These are phyloP conservation scores for Psidium guajava DNA, from an alignment of 345 rosid genomes.

Conservation along the genomic window DNA sequence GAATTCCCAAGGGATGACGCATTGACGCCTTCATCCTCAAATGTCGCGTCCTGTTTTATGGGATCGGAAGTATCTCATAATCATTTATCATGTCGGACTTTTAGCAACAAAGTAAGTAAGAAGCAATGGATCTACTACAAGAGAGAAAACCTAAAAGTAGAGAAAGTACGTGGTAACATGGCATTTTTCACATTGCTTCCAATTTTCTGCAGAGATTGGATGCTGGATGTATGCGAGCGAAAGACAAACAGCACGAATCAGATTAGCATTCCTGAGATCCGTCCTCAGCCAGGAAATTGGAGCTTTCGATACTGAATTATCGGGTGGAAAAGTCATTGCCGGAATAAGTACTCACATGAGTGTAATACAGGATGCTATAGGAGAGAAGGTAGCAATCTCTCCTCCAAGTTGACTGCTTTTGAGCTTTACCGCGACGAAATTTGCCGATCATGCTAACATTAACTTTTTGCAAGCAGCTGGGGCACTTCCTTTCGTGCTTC, in stretches of 20 bases:
- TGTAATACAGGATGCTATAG: slow-evolving; percentile 53
- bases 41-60: neutral
- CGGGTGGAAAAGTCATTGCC: slow-evolving; percentile 36
- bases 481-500: slow-evolving; percentile 47
- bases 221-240: slow-evolving; percentile 67
- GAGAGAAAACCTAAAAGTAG: neutral
- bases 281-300: slow-evolving; percentile 50
- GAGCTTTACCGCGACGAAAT: neutral
- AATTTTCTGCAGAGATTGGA: slow-evolving; percentile 33
- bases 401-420: neutral
- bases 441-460: neutral
- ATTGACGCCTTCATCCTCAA: too few species aligned
- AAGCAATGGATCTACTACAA: neutral
- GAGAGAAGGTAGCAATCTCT: slow-evolving; percentile 37
- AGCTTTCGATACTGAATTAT: slow-evolving; percentile 53
- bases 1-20: neutral
- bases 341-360: slow-evolving; percentile 51
- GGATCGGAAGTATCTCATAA: neutral
- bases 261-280: slow-evolving; percentile 34
- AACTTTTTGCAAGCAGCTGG: slow-evolving; percentile 23
- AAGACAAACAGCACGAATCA: slow-evolving; percentile 33
- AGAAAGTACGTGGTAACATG: neutral
- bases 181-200: neutral
- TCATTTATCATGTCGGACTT: neutral
- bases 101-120: neutral